Percentiles rank a stretch among this genome's conserved stretches.
Evolutionary conservation across 768 basidiomycete genomes (phyloP).

Genomic region (Leccinum subgranulosum): DNA sequence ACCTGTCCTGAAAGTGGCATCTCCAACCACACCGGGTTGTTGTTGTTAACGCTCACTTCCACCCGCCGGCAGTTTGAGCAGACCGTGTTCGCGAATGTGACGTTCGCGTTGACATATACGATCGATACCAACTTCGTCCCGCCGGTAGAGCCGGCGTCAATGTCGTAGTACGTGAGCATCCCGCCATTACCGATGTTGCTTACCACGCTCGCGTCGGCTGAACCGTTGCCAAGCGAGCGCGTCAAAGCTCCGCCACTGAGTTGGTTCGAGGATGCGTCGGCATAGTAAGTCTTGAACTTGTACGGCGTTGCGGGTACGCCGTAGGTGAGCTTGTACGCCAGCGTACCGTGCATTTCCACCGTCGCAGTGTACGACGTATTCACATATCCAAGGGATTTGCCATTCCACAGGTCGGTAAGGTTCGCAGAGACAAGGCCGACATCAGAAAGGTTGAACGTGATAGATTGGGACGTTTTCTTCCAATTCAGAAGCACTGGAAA

Average conservation of each 20-base stretch:
- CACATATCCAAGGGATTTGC: neutral
- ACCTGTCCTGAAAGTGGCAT: constrained; percentile 10
- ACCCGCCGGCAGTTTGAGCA: constrained; percentile 7
- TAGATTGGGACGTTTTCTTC: neutral
- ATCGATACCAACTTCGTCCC: constrained; percentile 3
- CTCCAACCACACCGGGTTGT: neutral
- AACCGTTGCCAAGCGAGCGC: neutral
- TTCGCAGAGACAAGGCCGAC: constrained; percentile 4
- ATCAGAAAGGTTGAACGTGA: constrained; percentile 5
- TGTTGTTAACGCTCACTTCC: constrained; percentile 5
- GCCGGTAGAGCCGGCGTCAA: constrained; percentile 3
- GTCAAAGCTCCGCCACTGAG: neutral
- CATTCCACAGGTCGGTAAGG: constrained; percentile 6
- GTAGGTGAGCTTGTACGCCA: constrained; percentile 6
- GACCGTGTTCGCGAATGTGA: neutral
- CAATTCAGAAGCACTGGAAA: constrained; percentile 9
- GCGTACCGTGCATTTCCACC: constrained; percentile 1
- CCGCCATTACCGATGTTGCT: constrained; percentile 1
- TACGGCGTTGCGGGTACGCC: neutral
- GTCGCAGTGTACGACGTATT: neutral
- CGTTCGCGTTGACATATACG: constrained; percentile 8
- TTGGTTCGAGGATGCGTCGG: neutral
- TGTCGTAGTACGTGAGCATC: constrained; percentile 1
- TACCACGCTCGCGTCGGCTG: neutral
- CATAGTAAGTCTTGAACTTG: constrained; percentile 1